Percentiles rank a stretch among this genome's conserved stretches.
These are phyloP conservation scores for Cordyceps cateniannulata DNA, from an alignment of 2,329 filamentous ascomycete genomes.

Conservation along the genomic window DNA sequence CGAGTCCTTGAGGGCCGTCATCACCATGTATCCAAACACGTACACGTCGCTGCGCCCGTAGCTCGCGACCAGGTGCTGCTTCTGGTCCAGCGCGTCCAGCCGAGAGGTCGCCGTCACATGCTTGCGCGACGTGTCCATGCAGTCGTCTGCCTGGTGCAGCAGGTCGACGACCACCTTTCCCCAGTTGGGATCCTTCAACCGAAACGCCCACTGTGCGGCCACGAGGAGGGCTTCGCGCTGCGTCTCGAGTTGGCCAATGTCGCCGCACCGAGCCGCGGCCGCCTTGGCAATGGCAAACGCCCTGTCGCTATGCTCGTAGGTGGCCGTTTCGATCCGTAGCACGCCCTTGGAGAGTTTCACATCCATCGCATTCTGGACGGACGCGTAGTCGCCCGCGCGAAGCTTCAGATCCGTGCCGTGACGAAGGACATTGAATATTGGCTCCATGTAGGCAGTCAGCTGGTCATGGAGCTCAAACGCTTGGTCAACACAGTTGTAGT, in stretches of 20 bases:
- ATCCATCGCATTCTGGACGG: neutral
- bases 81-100: neutral
- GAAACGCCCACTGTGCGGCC: neutral
- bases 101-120: neutral
- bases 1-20: neutral
- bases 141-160: neutral
- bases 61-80: slow-evolving; percentile 1
- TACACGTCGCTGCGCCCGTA: slow-evolving; percentile 4
- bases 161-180: neutral
- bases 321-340: neutral
- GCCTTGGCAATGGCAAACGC: neutral
- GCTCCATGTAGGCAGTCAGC: neutral
- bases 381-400: neutral
- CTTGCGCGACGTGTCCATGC: neutral
- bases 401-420: neutral
- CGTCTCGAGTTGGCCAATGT: neutral
- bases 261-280: neutral
- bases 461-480: neutral
- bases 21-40: neutral
- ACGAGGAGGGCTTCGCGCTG: neutral
- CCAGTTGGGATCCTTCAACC: neutral
- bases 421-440: neutral
- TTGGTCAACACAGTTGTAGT: neutral
- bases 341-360: neutral
- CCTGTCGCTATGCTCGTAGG: neutral